Evolutionary conservation across 352 stramenopile species (phyloP).

Genomic region (Phytophthora pseudosyringae): DNA sequence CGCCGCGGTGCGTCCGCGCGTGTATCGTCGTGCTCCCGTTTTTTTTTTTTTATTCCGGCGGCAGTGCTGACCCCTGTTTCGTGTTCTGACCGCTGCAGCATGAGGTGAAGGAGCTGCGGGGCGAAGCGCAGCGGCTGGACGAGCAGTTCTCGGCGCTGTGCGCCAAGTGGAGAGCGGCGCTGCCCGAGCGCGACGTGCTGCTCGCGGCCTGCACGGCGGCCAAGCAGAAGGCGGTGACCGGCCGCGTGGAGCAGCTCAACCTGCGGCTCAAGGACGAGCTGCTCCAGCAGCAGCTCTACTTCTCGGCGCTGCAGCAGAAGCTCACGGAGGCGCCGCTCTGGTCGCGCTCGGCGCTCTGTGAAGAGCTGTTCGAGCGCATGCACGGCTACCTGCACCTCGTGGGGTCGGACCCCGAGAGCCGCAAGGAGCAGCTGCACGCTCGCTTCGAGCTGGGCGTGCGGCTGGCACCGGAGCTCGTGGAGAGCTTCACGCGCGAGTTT

Average conservation of each 20-base stretch:
- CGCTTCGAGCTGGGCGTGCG: constrained; percentile 43
- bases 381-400: constrained; percentile 45
- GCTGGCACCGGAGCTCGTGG: constrained; percentile 36
- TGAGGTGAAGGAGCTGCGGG: constrained; percentile 54
- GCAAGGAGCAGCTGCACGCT: constrained; percentile 35
- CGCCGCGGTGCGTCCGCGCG: constrained; percentile 29
- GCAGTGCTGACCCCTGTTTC: constrained; percentile 5
- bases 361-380: constrained; percentile 51
- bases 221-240: constrained; percentile 53
- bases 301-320: constrained; percentile 52
- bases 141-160: constrained; percentile 43
- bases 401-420: constrained; percentile 10
- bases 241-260: constrained; percentile 58
- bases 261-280: constrained; percentile 53
- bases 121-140: constrained; percentile 43
- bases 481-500: constrained; percentile 48
- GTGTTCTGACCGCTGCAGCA: constrained; percentile 36
- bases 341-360: constrained; percentile 34
- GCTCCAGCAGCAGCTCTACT: constrained; percentile 64
- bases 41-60: neutral
- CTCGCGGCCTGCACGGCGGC: constrained; percentile 56
- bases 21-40: neutral
- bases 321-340: constrained; percentile 54
- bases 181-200: constrained; percentile 44
- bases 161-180: constrained; percentile 47